phyloP scores from a whole-genome alignment of 495 filamentous ascomycete species.

The Daldinia bambusicola region DNA sequence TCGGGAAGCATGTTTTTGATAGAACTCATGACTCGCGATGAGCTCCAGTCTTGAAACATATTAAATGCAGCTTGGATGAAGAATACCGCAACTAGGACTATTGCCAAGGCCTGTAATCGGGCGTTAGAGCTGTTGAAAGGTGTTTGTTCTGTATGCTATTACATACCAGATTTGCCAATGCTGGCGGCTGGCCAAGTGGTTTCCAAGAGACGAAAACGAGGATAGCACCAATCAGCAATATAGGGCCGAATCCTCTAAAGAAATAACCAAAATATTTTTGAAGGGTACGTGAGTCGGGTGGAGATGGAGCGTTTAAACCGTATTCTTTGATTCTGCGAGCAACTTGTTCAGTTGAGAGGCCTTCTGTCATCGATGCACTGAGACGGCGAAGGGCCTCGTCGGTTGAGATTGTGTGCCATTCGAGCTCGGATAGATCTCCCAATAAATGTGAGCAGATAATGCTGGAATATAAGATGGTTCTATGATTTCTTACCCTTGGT shows the following conservation, averaged over 20 bases:
- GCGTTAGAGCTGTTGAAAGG: not conserved
- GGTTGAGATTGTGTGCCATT: conserved; percentile 67
- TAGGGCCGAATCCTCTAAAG: conserved; percentile 75
- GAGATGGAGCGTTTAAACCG: conserved; percentile 70
- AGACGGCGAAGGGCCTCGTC: conserved; percentile 67
- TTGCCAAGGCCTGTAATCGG: conserved; percentile 63
- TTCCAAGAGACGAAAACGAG: conserved; percentile 77
- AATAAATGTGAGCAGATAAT: conserved; percentile 15
- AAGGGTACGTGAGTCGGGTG: conserved; percentile 65
- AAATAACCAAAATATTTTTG: conserved; percentile 71
- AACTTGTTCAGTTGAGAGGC: conserved; percentile 62
- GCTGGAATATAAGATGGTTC: conserved; percentile 13
- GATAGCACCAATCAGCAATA: conserved; percentile 69
- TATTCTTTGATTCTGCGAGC: conserved; percentile 62
- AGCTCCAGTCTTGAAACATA: conserved; percentile 71
- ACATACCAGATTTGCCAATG: conserved; percentile 66
- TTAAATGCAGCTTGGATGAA: conserved; percentile 76
- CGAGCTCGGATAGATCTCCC: conserved; percentile 56
- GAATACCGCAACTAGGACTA: conserved; percentile 72
- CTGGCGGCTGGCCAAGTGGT: conserved; percentile 73
- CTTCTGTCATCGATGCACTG: conserved; percentile 58
- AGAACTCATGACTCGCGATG: conserved; percentile 70
- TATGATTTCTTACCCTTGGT: conserved; percentile 51
- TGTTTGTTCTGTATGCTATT: not conserved
- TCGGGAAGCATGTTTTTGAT: conserved; percentile 76